Evolutionary conservation across 257 asterid species (phyloP).

Genomic region (Przewalskia tangutica): DNA sequence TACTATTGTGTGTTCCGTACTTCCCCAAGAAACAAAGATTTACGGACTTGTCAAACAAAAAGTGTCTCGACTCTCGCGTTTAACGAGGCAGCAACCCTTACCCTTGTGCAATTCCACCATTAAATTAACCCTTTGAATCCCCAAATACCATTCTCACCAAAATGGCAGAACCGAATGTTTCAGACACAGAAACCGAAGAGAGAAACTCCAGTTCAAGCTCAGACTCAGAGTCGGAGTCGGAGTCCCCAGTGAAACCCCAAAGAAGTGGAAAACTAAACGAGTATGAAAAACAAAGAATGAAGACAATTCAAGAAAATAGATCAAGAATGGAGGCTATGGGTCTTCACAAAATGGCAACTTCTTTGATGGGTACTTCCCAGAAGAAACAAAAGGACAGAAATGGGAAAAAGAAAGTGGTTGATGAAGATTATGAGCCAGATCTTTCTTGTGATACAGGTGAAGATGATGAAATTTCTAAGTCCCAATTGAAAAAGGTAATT

Average conservation of each 20-base stretch:
- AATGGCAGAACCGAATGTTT: slow-evolving; percentile 22
- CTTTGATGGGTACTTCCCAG: slow-evolving; percentile 34
- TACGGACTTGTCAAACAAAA: no score
- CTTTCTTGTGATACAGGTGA: slow-evolving; percentile 37
- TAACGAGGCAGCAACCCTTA: background rate
- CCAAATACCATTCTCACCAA: background rate
- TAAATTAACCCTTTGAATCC: background rate
- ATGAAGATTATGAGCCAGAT: slow-evolving; percentile 69
- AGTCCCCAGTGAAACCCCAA: slow-evolving; percentile 21
- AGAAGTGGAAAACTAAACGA: slow-evolving; percentile 27
- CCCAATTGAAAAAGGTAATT: slow-evolving; percentile 44
- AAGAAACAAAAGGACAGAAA: slow-evolving; percentile 30
- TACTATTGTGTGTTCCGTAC: no score
- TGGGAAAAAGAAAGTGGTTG: slow-evolving; percentile 47
- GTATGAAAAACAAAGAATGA: slow-evolving; percentile 67
- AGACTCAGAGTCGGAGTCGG: slow-evolving; percentile 18
- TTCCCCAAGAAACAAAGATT: no score
- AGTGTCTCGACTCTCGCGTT: background rate
- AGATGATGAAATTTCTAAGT: slow-evolving; percentile 36
- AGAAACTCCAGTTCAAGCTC: slow-evolving; percentile 14
- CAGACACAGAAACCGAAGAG: slow-evolving; percentile 37
- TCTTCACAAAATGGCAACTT: slow-evolving; percentile 49
- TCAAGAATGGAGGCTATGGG: slow-evolving; percentile 87
- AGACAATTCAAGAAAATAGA: slow-evolving; percentile 71
- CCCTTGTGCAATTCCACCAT: background rate